phyloP scores from a whole-genome alignment of 768 basidiomycete species.

The Hydnum rufescens region DNA sequence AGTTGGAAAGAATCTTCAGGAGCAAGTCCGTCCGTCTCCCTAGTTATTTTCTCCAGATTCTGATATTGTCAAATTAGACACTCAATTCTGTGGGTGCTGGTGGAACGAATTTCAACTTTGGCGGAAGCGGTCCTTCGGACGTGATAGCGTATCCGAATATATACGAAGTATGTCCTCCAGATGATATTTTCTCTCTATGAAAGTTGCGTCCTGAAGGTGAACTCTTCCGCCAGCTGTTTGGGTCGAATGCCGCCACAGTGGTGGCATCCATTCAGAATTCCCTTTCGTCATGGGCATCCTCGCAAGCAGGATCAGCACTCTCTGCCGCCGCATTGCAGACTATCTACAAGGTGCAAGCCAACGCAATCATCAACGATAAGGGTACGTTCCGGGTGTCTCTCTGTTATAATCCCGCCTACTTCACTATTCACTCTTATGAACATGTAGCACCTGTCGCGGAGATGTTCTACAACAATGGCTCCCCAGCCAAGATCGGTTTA shows the following conservation, averaged over 20 bases:
- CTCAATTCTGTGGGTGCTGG: too few relatives aligned
- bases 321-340: conserved; percentile 23
- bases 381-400: background rate
- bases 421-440: background rate
- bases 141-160: conserved; percentile 33
- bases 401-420: background rate
- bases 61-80: too few relatives aligned
- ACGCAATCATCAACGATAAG: conserved; percentile 27
- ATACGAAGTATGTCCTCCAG: conserved; percentile 24
- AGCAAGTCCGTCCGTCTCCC: too few relatives aligned
- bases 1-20: background rate
- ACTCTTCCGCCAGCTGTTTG: conserved; percentile 5
- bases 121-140: conserved; percentile 27
- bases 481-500: conserved; percentile 29
- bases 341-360: conserved; percentile 27
- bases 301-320: conserved; percentile 24
- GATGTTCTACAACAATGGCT: conserved; percentile 22
- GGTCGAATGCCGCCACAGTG: background rate
- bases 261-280: conserved; percentile 21
- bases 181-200: too few relatives aligned
- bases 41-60: too few relatives aligned
- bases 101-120: background rate
- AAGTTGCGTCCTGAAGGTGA: background rate
- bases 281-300: conserved; percentile 24
- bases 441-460: conserved; percentile 17